phyloP scores from a whole-genome alignment of 2,329 filamentous ascomycete species.

The Zymoseptoria ardabiliae region DNA sequence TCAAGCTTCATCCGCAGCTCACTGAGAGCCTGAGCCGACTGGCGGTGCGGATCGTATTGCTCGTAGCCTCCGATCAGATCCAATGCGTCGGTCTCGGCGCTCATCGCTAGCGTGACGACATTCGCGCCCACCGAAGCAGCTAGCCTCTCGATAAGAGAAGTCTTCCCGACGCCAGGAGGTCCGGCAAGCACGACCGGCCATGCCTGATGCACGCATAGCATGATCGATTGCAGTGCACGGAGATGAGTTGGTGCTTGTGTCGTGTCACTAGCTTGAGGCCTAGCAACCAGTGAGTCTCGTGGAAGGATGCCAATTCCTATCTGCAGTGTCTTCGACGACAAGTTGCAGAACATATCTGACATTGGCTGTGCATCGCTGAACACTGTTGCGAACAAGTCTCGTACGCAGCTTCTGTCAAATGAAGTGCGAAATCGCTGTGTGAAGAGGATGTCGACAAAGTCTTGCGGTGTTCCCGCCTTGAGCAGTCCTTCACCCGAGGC shows the following conservation, averaged over 20 bases:
- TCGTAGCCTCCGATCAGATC: conserved; percentile 96
- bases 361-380: conserved; percentile 45
- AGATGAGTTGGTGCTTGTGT: conserved; percentile 46
- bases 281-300: conserved; percentile 41
- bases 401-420: conserved; percentile 59
- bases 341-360: conserved; percentile 62
- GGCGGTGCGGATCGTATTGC: conserved; percentile 73
- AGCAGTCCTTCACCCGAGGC: conserved; percentile 55
- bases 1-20: conserved; percentile 11
- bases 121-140: conserved; percentile 71
- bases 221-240: conserved; percentile 71
- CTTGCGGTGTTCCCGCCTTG: conserved; percentile 51
- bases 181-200: conserved; percentile 88
- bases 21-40: conserved; percentile 12
- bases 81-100: conserved; percentile 93
- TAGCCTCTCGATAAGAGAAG: conserved; percentile 67
- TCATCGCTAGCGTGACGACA: conserved; percentile 78
- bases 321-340: conserved; percentile 61
- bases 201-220: conserved; percentile 77
- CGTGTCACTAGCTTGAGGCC: background rate
- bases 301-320: conserved; percentile 67
- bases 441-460: conserved; percentile 77
- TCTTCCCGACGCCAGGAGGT: conserved; percentile 79
- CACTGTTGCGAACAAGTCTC: conserved; percentile 57
- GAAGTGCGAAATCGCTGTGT: conserved; percentile 76